Conservation (phyloP, 306 rosid species). For the Nissolia schottii region DNA sequence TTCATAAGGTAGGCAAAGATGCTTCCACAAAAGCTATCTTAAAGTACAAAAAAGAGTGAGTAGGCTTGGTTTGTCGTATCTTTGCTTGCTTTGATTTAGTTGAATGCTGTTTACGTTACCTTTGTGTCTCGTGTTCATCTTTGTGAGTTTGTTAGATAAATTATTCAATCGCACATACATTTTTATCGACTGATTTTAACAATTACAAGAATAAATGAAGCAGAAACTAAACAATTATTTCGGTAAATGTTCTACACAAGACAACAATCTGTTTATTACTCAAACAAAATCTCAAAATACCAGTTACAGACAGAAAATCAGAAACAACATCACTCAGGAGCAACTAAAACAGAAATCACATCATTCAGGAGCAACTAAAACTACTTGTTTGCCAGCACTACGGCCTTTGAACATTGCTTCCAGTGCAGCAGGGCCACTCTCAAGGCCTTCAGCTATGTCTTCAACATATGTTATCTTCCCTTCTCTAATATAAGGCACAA, state of each 20-base stretch:
- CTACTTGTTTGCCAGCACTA: constrained; percentile 33
- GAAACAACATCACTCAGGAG: not conserved
- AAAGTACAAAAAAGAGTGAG: constrained; percentile 8
- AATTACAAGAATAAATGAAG: too few species aligned
- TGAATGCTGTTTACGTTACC: not conserved
- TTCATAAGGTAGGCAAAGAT: not conserved
- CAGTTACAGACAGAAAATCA: not conserved
- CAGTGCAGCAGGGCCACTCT: constrained; percentile 31
- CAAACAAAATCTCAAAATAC: not conserved
- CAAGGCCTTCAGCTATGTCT: constrained; percentile 30
- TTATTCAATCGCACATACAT: too few species aligned
- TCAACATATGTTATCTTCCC: constrained; percentile 48
- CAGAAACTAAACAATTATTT: not conserved
- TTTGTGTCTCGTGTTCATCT: too few species aligned
- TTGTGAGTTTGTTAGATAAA: too few species aligned
- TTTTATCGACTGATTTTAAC: too few species aligned
- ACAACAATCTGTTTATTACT: not conserved
- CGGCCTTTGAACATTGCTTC: constrained; percentile 32
- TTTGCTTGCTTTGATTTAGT: not conserved
- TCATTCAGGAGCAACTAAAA: constrained; percentile 24
- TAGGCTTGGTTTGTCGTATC: constrained; percentile 1
- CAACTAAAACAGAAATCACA: not conserved
- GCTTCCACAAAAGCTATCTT: not conserved
- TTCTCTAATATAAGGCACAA: constrained; percentile 50
- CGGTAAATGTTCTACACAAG: not conserved